Conservation (phyloP, 192 early-diverging fungal species). For the Umbelopsis sp. region DNA sequence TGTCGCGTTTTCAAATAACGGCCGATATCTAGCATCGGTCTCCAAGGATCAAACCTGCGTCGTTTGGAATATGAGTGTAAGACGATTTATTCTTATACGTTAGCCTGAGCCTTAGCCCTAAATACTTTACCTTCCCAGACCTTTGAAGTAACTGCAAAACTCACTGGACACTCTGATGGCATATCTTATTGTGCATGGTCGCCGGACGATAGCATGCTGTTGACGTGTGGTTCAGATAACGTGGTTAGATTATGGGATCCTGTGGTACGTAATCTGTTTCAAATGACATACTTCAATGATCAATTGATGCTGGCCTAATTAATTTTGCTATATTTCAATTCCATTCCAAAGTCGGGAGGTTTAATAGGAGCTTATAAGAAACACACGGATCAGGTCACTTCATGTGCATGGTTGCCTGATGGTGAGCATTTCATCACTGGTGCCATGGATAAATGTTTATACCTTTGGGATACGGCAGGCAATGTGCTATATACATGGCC, state of each 20-base stretch:
- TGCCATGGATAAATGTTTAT: slow-evolving; percentile 74
- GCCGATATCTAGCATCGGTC: slow-evolving; percentile 86
- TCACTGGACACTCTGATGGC: slow-evolving; percentile 68
- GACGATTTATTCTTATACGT: neutral
- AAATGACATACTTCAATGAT: neutral
- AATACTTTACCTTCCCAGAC: slow-evolving; percentile 43
- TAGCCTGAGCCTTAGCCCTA: neutral
- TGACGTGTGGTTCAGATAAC: slow-evolving; percentile 83
- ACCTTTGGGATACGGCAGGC: slow-evolving; percentile 70
- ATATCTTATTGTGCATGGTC: slow-evolving; percentile 92
- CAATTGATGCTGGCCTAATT: neutral
- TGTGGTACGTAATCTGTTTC: slow-evolving; percentile 39
- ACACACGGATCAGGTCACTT: slow-evolving; percentile 79
- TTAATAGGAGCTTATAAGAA: slow-evolving; percentile 60
- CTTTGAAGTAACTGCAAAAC: slow-evolving; percentile 53
- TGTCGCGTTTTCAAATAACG: slow-evolving; percentile 89
- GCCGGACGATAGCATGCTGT: slow-evolving; percentile 75
- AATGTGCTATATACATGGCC: slow-evolving; percentile 63
- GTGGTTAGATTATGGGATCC: slow-evolving; percentile 84
- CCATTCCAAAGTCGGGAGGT: slow-evolving; percentile 56
- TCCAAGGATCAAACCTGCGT: slow-evolving; percentile 87
- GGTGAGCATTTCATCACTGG: slow-evolving; percentile 84
- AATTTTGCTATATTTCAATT: slow-evolving; percentile 4
- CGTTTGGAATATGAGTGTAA: slow-evolving; percentile 83
- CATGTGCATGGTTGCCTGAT: slow-evolving; percentile 90